Evolutionary conservation across 495 filamentous ascomycete genomes (phyloP).

Genomic region (Aspergillus carlsbadensis): DNA sequence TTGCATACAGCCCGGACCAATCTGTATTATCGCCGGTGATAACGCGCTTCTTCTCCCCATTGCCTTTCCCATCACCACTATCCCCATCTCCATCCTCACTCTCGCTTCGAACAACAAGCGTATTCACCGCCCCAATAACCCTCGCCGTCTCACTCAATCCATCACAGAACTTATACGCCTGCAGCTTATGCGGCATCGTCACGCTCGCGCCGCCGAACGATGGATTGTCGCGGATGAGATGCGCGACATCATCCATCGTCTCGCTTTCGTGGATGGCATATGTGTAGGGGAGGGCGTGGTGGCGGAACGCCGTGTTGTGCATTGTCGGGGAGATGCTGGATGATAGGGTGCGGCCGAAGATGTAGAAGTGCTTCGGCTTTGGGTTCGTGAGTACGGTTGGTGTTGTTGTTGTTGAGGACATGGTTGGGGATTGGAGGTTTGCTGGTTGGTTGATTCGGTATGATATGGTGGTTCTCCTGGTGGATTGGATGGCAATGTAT

Average conservation of each 20-base stretch:
- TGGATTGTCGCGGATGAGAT: conserved; percentile 45
- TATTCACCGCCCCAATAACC: conserved; percentile 45
- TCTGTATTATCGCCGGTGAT: conserved; percentile 49
- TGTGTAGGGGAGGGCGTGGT: conserved; percentile 61
- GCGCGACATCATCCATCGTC: conserved; percentile 28
- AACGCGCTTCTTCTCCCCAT: background rate
- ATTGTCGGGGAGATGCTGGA: conserved; percentile 70
- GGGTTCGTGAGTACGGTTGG: no score
- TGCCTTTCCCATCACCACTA: background rate
- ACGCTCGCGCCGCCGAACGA: conserved; percentile 43
- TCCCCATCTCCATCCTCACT: conserved; percentile 12
- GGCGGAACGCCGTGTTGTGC: conserved; percentile 66
- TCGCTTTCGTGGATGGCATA: conserved; percentile 56
- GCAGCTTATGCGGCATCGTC: conserved; percentile 51
- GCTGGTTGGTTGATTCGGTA: no score
- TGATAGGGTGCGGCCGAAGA: conserved; percentile 62
- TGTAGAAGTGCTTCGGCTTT: conserved; percentile 38
- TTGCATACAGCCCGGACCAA: conserved; percentile 39
- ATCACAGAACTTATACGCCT: conserved; percentile 38
- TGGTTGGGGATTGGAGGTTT: no score
- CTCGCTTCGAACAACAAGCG: conserved; percentile 37
- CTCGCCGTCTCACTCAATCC: conserved; percentile 30
- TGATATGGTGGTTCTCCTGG: no score
- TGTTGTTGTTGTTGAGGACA: no score
- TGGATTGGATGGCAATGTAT: no score